Evolutionary conservation across 768 basidiomycete genomes (phyloP).

Genomic region (Mycena crocata): DNA sequence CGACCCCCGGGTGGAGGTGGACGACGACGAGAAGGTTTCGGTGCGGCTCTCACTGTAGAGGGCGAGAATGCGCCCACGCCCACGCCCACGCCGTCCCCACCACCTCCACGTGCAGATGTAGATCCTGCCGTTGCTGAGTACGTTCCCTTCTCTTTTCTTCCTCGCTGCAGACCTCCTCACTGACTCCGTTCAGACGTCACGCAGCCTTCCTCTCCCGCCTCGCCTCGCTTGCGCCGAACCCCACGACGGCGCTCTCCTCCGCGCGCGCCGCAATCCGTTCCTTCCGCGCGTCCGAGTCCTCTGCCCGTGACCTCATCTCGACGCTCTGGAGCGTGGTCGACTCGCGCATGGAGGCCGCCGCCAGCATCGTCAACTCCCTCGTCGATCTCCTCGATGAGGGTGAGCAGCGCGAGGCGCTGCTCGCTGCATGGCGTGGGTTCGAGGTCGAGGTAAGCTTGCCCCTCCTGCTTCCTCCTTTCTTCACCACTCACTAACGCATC

Average conservation of each 20-base stretch:
- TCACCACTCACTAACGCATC: conserved; percentile 6
- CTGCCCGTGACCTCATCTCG: conserved; percentile 86
- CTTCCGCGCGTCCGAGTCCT: conserved; percentile 81
- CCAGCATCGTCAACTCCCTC: conserved; percentile 70
- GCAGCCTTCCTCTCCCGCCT: conserved; percentile 74
- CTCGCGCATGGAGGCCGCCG: conserved; percentile 67
- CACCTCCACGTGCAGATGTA: conserved; percentile 56
- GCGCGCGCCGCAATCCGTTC: conserved; percentile 83
- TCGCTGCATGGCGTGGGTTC: conserved; percentile 86
- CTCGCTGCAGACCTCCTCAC: background rate
- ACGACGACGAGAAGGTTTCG: conserved; percentile 72
- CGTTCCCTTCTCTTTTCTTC: conserved; percentile 30
- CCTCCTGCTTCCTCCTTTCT: background rate
- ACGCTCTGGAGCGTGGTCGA: conserved; percentile 88
- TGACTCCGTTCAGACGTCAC: conserved; percentile 64
- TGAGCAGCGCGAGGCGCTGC: conserved; percentile 83
- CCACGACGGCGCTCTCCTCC: conserved; percentile 66
- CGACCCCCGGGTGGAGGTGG: conserved; percentile 46
- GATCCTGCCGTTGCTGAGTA: conserved; percentile 71
- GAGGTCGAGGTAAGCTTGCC: conserved; percentile 73
- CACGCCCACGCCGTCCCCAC: conserved; percentile 48
- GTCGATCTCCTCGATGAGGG: conserved; percentile 86
- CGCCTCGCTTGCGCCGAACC: conserved; percentile 66
- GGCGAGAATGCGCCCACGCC: conserved; percentile 40
- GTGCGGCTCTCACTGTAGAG: conserved; percentile 65